These are phyloP conservation scores for Centella asiatica DNA, from an alignment of 129 eudicot species.

Conservation along the genomic window DNA sequence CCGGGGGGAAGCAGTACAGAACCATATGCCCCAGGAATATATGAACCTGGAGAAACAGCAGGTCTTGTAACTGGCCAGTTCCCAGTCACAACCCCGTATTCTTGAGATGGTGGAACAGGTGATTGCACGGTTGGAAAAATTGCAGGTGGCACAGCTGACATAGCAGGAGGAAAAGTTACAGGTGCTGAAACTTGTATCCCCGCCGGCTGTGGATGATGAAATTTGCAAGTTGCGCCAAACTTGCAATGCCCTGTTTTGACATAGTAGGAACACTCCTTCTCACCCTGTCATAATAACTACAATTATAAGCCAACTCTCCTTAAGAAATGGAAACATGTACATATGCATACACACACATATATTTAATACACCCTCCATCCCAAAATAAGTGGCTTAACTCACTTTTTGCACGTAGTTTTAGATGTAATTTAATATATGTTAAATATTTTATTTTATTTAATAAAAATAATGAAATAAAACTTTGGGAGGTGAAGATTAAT, in stretches of 20 bases:
- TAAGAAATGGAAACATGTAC: neutral
- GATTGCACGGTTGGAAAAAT: conserved; percentile 44
- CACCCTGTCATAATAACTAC: conserved; percentile 50
- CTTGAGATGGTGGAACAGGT: conserved; percentile 53
- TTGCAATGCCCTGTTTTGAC: conserved; percentile 88
- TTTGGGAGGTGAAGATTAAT: no score
- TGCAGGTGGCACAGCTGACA: conserved; percentile 30
- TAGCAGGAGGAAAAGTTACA: conserved; percentile 34
- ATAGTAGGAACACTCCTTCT: conserved; percentile 88
- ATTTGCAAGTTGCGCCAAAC: conserved; percentile 89
- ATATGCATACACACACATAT: no score
- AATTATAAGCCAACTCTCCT: conserved; percentile 2
- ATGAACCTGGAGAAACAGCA: conserved; percentile 70
- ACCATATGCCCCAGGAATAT: conserved; percentile 67
- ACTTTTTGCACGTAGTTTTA: no score
- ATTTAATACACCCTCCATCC: no score
- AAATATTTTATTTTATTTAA: no score
- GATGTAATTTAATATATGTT: no score
- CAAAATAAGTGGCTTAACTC: no score
- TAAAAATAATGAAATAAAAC: no score
- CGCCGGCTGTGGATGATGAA: conserved; percentile 85
- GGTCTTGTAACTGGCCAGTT: conserved; percentile 81
- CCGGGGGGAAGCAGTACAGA: conserved; percentile 68
- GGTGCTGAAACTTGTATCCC: conserved; percentile 31
- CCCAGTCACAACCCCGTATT: conserved; percentile 50